Conservation (phyloP, 352 stramenopile species). For the Globisporangium cederbergense region DNA sequence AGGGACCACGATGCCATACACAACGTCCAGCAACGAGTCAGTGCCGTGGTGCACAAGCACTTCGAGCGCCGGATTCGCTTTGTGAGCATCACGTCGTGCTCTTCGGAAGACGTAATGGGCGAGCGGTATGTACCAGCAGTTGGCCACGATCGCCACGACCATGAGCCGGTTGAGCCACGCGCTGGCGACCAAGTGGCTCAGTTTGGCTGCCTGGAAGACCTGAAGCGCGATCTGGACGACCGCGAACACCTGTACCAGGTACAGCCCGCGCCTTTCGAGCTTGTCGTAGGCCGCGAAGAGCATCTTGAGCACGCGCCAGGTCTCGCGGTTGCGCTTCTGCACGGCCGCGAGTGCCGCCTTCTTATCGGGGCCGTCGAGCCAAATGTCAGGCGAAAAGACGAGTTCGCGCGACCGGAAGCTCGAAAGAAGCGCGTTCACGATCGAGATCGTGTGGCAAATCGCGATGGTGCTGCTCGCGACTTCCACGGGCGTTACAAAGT, state of each 20-base stretch:
- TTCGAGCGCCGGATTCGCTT: conserved; percentile 11
- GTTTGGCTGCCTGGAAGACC: conserved; percentile 23
- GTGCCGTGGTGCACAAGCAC: conserved; percentile 12
- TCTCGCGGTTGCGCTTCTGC: conserved; percentile 12
- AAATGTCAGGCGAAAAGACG: conserved; percentile 19
- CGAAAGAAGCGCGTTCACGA: conserved; percentile 16
- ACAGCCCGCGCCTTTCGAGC: conserved; percentile 13
- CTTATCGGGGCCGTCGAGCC: conserved; percentile 15
- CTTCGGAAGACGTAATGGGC: conserved; percentile 11
- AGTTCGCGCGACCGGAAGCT: conserved; percentile 15
- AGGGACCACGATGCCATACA: conserved; percentile 18
- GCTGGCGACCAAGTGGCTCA: conserved; percentile 17
- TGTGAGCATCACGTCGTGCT: background rate
- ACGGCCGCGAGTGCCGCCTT: conserved; percentile 1
- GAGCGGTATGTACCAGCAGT: conserved; percentile 23
- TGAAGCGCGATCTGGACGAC: conserved; percentile 23
- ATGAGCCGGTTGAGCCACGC: conserved; percentile 22
- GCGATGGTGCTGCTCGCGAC: conserved; percentile 11
- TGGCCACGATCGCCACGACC: conserved; percentile 11
- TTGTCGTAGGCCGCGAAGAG: conserved; percentile 9
- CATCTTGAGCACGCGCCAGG: conserved; percentile 9
- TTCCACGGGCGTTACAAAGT: conserved; percentile 10
- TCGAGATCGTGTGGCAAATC: conserved; percentile 14
- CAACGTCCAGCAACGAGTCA: conserved; percentile 19
- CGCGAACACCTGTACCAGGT: conserved; percentile 10